Base-by-base conservation (phyloP, 306 rosid species). In the Acacia acuminata region DNA sequence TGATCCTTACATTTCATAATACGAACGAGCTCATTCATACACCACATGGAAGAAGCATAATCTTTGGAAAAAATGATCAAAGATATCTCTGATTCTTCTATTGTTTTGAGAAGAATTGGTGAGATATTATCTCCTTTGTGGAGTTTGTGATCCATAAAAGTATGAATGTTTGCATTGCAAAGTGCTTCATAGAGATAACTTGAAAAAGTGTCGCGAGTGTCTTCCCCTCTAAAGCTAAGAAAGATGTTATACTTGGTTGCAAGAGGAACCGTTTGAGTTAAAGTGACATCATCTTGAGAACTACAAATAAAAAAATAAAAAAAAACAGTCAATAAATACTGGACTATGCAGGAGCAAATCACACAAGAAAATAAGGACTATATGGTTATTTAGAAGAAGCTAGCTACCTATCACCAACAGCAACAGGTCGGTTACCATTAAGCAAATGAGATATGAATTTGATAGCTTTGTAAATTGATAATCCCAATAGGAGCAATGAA, bases 151-250 rank as follows among this genome's bases (percentile, higher is more conserved):
- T 69, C 53, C 7, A 69, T 69, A 45, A 19, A 40, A n/a, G 53
- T 69, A 10, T 22, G 0, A 42, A 69, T 5, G 8, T n/a, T 69
- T 10, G 30, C 51, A 6, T 4, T 3, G 32, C 51, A 20, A 4
- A 42, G 15, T 4, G 74, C 53, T 10, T 42, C 55, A 70, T 43
- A 43, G 15, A 70, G 75, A 70, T 70, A 14, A 43, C 36, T 42
- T 10, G 75, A 42, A 19, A 69, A 69, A 42, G 3, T 42, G 19
- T 69, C 10, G 10, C 19, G 53, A 1, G 55, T 61, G 36, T 70
- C 75, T 43, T 69, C 51, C 17, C 75, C 75, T 43, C 75, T 70
- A 14, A 70, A 70, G 55, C 36, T 70, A 5, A 70, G 32, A 50
- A 70, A 70, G 17, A 70, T 36, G 2, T 70, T 55, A 12, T 43